Conservation (phyloP, 768 basidiomycete genomes). For the Pleurotus tuoliensis region DNA sequence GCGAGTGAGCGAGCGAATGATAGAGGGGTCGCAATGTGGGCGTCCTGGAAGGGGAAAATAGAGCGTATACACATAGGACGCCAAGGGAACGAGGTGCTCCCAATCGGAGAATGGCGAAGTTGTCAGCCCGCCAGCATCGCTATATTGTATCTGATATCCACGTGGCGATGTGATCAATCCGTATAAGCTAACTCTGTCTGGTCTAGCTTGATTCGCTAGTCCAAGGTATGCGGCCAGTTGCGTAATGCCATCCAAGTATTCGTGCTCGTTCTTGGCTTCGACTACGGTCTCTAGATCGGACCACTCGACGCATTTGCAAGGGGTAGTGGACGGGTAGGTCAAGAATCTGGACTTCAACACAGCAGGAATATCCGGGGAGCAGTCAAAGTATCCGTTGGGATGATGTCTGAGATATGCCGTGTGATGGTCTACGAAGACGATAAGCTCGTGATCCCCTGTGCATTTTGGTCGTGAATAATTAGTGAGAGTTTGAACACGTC, state of each 20-base stretch:
- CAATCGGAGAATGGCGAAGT: not conserved
- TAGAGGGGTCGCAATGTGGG: not conserved
- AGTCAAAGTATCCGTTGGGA: not conserved
- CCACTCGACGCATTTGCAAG: not conserved
- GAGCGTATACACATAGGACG: slow-evolving; percentile 5
- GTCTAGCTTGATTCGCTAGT: slow-evolving; percentile 9
- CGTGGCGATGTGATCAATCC: not conserved
- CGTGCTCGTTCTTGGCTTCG: not conserved
- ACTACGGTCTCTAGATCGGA: not conserved
- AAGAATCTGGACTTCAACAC: not conserved
- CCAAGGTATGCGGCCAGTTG: slow-evolving; percentile 8
- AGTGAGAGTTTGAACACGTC: not conserved
- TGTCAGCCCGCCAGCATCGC: slow-evolving; percentile 4
- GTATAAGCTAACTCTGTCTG: slow-evolving; percentile 2
- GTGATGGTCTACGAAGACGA: not conserved
- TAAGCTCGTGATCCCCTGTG: not conserved
- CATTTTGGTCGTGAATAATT: not conserved
- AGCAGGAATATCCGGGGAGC: not conserved
- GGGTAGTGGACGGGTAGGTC: not conserved
- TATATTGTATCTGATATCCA: slow-evolving; percentile 2
- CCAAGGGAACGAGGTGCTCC: slow-evolving; percentile 6
- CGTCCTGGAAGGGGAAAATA: slow-evolving; percentile 4
- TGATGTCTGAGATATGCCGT: not conserved
- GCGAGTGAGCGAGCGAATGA: not conserved
- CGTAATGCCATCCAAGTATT: not conserved